A percentile compares a stretch with the other conserved stretches of the same genome.
These are phyloP conservation scores for Ogataea thermomethanolica DNA, from an alignment of 805 yeast genomes.

Conservation along the genomic window DNA sequence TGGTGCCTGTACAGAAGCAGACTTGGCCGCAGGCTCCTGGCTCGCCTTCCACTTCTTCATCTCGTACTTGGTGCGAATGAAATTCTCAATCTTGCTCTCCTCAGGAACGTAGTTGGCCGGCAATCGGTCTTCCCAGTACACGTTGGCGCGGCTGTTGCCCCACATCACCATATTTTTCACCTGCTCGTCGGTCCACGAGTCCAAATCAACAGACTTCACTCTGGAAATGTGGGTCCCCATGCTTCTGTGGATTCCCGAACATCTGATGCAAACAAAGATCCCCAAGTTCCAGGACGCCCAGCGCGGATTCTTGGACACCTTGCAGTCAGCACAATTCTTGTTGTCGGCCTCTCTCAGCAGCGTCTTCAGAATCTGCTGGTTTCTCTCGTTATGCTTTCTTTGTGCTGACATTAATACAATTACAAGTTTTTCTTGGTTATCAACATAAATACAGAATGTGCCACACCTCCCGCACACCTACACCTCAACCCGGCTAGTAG, in stretches of 20 bases:
- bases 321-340: slow-evolving; percentile 87
- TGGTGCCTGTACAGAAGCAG: not conserved
- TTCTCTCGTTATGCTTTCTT: slow-evolving; percentile 39
- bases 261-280: slow-evolving; percentile 85
- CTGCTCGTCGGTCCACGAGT: slow-evolving; percentile 95
- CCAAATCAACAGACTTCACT: slow-evolving; percentile 91
- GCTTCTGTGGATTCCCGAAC: slow-evolving; percentile 93
- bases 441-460: not conserved
- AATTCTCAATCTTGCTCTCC: slow-evolving; percentile 79
- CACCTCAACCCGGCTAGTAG: slow-evolving; percentile 16
- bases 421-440: slow-evolving; percentile 6
- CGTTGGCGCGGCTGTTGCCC: slow-evolving; percentile 81
- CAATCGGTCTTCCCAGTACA: slow-evolving; percentile 78
- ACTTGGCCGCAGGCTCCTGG: slow-evolving; percentile 1
- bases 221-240: slow-evolving; percentile 94
- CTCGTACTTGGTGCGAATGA: slow-evolving; percentile 90
- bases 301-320: slow-evolving; percentile 82
- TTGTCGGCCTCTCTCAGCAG: slow-evolving; percentile 76
- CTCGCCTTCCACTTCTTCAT: slow-evolving; percentile 70
- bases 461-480: not conserved
- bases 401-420: slow-evolving; percentile 8
- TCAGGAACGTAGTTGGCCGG: slow-evolving; percentile 74
- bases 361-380: slow-evolving; percentile 69
- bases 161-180: slow-evolving; percentile 74
- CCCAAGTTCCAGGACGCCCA: slow-evolving; percentile 99